Conservation (phyloP, 2,329 filamentous ascomycete species). For the Penicillium paneum region DNA sequence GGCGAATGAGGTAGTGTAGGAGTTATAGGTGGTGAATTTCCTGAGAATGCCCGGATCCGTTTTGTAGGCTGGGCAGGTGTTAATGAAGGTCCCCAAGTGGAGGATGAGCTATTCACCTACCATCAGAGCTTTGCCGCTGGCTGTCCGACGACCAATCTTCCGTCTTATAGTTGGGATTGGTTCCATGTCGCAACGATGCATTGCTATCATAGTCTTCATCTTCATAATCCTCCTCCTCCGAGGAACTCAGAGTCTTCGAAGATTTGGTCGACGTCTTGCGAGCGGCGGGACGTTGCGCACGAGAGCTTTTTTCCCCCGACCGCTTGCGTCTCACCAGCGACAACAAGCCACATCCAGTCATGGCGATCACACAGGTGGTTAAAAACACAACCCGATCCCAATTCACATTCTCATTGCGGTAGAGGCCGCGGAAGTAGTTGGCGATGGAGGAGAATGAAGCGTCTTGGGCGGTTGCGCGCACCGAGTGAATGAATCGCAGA, state of each 20-base stretch:
- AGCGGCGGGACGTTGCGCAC: constrained; percentile 1
- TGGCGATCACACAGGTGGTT: constrained; percentile 33
- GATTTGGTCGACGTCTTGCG: constrained; percentile 25
- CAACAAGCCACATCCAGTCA: constrained; percentile 38
- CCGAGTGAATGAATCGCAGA: constrained; percentile 22
- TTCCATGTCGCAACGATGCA: constrained; percentile 31
- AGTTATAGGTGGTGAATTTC: constrained; percentile 67
- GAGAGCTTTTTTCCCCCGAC: constrained; percentile 14
- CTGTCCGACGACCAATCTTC: constrained; percentile 24
- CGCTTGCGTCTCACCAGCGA: constrained; percentile 27
- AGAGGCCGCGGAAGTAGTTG: constrained; percentile 19
- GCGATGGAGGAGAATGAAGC: constrained; percentile 17
- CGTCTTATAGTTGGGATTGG: constrained; percentile 16
- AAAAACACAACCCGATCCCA: constrained; percentile 32
- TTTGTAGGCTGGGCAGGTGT: constrained; percentile 28
- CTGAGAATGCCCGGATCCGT: constrained; percentile 77
- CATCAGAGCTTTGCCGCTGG: constrained; percentile 29
- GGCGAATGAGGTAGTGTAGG: constrained; percentile 67
- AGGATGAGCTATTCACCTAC: constrained; percentile 20
- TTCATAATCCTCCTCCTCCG: constrained; percentile 39
- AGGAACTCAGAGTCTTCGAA: constrained; percentile 33
- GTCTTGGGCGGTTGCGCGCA: constrained; percentile 19
- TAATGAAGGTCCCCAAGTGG: constrained; percentile 1
- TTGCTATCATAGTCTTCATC: constrained; percentile 37
- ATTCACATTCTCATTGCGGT: constrained; percentile 30